Percentiles rank a stretch among this genome's conserved stretches.
phyloP scores from a whole-genome alignment of 306 rosid genomes.

The Medicago ruthenica region DNA sequence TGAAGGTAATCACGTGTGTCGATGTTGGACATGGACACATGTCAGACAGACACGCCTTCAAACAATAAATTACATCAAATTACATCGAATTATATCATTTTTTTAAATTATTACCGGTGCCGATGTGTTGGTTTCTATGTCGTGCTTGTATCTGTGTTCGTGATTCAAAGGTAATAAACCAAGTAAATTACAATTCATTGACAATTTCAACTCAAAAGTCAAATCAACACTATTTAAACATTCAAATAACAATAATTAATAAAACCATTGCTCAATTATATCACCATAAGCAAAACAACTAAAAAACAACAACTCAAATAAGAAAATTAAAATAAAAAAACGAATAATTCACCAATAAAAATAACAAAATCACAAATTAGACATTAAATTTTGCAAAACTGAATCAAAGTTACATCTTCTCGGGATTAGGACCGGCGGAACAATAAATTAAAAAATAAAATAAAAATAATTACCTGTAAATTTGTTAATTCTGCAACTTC shows the following conservation, averaged over 20 bases:
- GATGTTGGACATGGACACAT: no score
- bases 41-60: no score
- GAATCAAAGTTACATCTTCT: constrained; percentile 35
- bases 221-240: constrained; percentile 6
- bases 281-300: not conserved
- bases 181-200: constrained; percentile 17
- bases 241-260: constrained; percentile 18
- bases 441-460: constrained; percentile 40
- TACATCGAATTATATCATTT: no score
- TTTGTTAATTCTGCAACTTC: not conserved
- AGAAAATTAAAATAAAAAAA: not conserved
- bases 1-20: no score
- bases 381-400: constrained; percentile 13
- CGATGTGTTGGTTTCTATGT: no score
- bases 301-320: no score
- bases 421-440: constrained; percentile 42
- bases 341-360: not conserved
- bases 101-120: no score
- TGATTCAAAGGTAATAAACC: not conserved
- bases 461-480: constrained; percentile 31
- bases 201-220: constrained; percentile 38
- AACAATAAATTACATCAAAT: no score
- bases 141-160: no score
- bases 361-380: not conserved
- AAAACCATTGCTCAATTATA: not conserved